These are phyloP conservation scores for Chondrus crispus DNA, from an alignment of 23 red algal genomes.

Conservation along the genomic window DNA sequence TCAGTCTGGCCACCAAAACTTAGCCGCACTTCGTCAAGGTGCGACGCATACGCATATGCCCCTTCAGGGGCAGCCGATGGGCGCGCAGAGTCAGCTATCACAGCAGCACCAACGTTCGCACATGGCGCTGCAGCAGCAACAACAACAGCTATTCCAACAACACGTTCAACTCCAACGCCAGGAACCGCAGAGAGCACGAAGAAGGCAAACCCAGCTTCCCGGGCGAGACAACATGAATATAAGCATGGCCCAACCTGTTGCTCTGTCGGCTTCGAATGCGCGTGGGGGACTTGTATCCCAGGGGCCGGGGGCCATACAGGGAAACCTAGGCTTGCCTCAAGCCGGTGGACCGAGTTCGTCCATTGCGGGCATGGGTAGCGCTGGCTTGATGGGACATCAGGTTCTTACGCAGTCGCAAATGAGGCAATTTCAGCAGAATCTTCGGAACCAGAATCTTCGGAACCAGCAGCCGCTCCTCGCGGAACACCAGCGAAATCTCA, in stretches of 20 bases:
- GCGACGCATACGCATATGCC: no score
- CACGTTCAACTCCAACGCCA: background rate
- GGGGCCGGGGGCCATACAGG: background rate
- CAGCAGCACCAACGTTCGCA: conserved; percentile 10
- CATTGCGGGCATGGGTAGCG: background rate
- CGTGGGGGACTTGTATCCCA: no score
- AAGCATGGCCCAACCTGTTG: no score
- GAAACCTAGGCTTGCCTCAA: no score
- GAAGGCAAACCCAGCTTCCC: background rate
- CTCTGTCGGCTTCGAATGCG: no score
- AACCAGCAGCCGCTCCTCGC: background rate
- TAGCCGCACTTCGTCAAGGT: no score
- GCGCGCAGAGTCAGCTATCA: no score
- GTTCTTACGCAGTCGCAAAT: background rate
- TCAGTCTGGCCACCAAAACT: no score
- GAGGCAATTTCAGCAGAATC: background rate
- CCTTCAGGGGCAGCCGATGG: no score
- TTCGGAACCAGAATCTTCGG: background rate
- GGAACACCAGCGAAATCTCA: background rate
- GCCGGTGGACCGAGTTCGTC: background rate
- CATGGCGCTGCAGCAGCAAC: background rate
- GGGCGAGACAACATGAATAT: background rate
- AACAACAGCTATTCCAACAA: conserved; percentile 9
- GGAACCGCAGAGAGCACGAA: background rate
- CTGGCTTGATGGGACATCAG: background rate